Conservation (phyloP, 2,329 filamentous ascomycete species). For the Pestalotiopsis sp. region DNA sequence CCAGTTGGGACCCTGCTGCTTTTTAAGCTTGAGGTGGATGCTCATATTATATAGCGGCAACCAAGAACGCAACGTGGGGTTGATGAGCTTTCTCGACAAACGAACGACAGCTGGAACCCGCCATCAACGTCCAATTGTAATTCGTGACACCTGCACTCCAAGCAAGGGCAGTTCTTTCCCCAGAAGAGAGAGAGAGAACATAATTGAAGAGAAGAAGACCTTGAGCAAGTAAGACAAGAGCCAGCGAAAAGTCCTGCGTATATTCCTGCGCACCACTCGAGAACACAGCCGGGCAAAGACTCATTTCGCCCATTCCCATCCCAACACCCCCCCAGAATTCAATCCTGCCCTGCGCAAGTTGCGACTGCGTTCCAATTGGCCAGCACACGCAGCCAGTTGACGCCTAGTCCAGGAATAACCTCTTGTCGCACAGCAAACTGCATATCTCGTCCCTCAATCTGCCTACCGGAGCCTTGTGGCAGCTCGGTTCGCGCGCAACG, state of each 20-base stretch:
- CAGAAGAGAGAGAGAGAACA: not conserved
- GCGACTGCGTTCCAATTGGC: conserved; percentile 3
- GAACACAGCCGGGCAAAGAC: not conserved
- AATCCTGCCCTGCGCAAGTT: not conserved
- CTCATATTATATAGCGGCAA: conserved; percentile 4
- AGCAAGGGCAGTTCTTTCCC: not conserved
- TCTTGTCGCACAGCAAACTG: conserved; percentile 4
- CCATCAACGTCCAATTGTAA: conserved; percentile 6
- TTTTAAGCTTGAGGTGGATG: not conserved
- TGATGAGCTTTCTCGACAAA: not conserved
- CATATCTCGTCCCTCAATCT: conserved; percentile 6
- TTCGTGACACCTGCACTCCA: not conserved
- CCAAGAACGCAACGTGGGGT: conserved; percentile 2
- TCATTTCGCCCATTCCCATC: not conserved
- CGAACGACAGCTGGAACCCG: conserved; percentile 10
- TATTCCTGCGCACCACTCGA: not conserved
- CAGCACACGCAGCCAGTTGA: not conserved
- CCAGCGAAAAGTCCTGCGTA: too few species aligned
- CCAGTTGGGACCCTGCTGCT: not conserved
- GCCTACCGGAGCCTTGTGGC: conserved; percentile 7
- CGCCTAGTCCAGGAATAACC: conserved; percentile 7
- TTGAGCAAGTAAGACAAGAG: too few species aligned
- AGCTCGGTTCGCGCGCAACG: conserved; percentile 6
- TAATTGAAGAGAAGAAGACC: not conserved
- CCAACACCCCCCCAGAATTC: not conserved